Percentiles rank a stretch among this genome's conserved stretches.
Conservation (phyloP, 2,329 filamentous ascomycete species). For the Diaporthe longicolla region DNA sequence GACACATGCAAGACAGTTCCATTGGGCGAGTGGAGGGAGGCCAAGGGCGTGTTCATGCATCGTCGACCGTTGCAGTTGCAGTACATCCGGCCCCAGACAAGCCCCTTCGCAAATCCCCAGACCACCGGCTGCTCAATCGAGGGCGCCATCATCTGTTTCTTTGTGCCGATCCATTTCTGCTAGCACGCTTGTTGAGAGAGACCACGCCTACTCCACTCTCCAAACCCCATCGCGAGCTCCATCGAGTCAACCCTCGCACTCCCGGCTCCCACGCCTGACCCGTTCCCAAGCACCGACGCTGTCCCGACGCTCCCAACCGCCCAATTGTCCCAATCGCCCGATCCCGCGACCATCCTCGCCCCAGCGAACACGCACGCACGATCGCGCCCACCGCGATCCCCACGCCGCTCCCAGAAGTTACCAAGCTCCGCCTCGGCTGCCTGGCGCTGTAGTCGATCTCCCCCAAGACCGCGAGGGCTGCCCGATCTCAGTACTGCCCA, state of each 20-base stretch:
- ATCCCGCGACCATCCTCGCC: conserved; percentile 9
- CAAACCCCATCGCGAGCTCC: conserved; percentile 38
- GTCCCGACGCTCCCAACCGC: conserved; percentile 18
- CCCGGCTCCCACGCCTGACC: conserved; percentile 28
- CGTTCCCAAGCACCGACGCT: conserved; percentile 35
- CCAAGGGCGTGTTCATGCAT: conserved; percentile 36
- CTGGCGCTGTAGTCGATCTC: conserved; percentile 15
- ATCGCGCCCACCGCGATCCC: conserved; percentile 1
- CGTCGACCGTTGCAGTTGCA: conserved; percentile 33
- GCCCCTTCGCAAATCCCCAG: conserved; percentile 29
- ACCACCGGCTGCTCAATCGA: conserved; percentile 29
- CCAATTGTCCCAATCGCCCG: conserved; percentile 23
- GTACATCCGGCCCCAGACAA: conserved; percentile 5
- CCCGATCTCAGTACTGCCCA: conserved; percentile 40
- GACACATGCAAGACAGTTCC: conserved; percentile 33
- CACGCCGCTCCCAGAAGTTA: not conserved
- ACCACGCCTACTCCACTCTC: conserved; percentile 34
- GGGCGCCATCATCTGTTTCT: conserved; percentile 26
- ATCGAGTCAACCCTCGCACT: conserved; percentile 32
- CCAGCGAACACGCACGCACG: not conserved
- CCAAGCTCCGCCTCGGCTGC: conserved; percentile 22
- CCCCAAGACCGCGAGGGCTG: conserved; percentile 22
- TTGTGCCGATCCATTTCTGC: conserved; percentile 36
- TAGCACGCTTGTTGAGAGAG: conserved; percentile 31
- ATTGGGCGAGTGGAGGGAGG: conserved; percentile 27